Conservation (phyloP, 2,329 filamentous ascomycete species). For the Ilyonectria sp. region DNA sequence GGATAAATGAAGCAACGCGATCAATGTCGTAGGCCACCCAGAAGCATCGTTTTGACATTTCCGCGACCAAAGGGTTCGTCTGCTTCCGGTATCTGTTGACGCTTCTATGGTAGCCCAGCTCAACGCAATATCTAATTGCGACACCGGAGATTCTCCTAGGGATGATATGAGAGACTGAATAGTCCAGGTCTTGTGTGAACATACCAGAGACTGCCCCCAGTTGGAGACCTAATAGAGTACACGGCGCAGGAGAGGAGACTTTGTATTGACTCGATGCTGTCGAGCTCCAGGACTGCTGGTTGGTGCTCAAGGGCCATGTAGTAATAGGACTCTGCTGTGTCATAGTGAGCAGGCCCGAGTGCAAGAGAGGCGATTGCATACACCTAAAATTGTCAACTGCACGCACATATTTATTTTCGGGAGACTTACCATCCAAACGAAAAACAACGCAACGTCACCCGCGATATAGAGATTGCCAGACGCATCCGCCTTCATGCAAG, state of each 20-base stretch:
- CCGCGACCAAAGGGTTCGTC: constrained; percentile 35
- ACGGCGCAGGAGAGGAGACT: constrained; percentile 33
- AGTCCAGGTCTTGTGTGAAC: not conserved
- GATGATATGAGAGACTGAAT: not conserved
- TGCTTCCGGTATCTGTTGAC: constrained; percentile 36
- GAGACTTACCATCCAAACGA: constrained; percentile 35
- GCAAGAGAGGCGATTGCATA: constrained; percentile 37
- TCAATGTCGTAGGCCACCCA: constrained; percentile 40
- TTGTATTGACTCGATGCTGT: constrained; percentile 37
- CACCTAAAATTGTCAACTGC: constrained; percentile 4
- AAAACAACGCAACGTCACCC: constrained; percentile 36
- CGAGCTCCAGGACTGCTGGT: constrained; percentile 29
- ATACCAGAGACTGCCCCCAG: constrained; percentile 37
- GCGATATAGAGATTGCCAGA: constrained; percentile 31
- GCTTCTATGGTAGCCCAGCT: constrained; percentile 35
- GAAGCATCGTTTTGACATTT: constrained; percentile 39
- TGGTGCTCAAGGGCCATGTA: constrained; percentile 37
- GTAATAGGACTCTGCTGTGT: constrained; percentile 38
- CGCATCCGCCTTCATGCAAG: constrained; percentile 34
- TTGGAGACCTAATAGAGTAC: constrained; percentile 35
- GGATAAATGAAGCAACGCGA: constrained; percentile 34
- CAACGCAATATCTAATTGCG: constrained; percentile 35
- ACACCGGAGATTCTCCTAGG: constrained; percentile 34
- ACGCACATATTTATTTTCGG: not conserved
- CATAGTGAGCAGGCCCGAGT: constrained; percentile 33